Evolutionary conservation across 2,329 filamentous ascomycete genomes (phyloP), one percentile per base, ranked within the genome.

Genomic region (Arachnopeziza araneosa): DNA sequence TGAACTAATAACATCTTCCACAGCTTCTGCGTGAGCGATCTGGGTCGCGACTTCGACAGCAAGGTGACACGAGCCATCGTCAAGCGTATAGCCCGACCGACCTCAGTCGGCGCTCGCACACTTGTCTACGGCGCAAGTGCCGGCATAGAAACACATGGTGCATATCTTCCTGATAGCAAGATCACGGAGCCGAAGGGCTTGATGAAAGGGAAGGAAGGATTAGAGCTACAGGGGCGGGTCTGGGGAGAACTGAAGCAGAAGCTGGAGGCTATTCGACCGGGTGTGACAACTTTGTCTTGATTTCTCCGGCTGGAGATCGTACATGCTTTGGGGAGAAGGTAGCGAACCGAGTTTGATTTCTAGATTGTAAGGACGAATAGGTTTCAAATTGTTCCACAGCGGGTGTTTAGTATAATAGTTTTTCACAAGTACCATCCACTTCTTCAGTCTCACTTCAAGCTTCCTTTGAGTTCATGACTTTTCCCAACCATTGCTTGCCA

Each of bases 101-200:
- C 77, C 0, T 80, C 82, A 69, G 73, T 75, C 2, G 80, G 81
- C 1, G 75, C 73, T 56, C 73, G 80, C 14, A 80, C 77, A 9
- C 53, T 73, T 19, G 57, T 73, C 8, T 8, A 65, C 80, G 50
- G 72, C 81, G 2, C 69, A 72, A 76, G 70, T 1, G 75, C 71
- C 0, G 63, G 67, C 1, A 70, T 68, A 5, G 77, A 78, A 60
- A 72, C 73, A 1, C 77, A 83, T 61, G 80, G 81, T 3, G 63
- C 75, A 59, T 82, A 80, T 60, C 72, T 82, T 67, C 69, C 67
- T 1, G 73, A 79, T 69, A 61, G 71, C 17, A 57, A 63, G 58
- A 59, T 66, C 0, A 60, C 64, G n/a, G 62, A 57, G 0, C n/a
- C 57, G 21, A 64, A 5, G 26, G 55, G 73, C 69, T 50, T 51